Conservation (phyloP, 2,329 filamentous ascomycete genomes). For the Colletotrichum navitas region DNA sequence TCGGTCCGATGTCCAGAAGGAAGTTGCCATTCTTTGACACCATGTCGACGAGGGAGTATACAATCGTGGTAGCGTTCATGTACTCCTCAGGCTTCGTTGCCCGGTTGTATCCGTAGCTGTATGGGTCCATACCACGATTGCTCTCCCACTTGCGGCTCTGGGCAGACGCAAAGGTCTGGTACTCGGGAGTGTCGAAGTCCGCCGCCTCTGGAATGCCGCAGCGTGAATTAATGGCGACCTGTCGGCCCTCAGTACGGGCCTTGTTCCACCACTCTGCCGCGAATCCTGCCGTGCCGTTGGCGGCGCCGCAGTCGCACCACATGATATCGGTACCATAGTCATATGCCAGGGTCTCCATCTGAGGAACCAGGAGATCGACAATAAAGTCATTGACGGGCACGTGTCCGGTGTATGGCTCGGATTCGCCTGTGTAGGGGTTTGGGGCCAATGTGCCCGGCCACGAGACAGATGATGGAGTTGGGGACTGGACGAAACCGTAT, state of each 20-base stretch:
- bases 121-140: constrained; percentile 71
- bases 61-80: constrained; percentile 64
- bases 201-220: constrained; percentile 60
- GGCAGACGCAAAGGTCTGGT: constrained; percentile 57
- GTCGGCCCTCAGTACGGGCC: constrained; percentile 54
- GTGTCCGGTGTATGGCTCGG: constrained; percentile 58
- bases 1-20: constrained; percentile 67
- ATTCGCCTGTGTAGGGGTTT: constrained; percentile 58
- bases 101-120: constrained; percentile 69
- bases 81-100: constrained; percentile 63
- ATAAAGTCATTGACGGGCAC: constrained; percentile 57
- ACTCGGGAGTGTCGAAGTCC: constrained; percentile 74
- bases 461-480: constrained; percentile 51
- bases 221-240: constrained; percentile 68
- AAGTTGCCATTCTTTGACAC: constrained; percentile 69
- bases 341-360: constrained; percentile 60
- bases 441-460: constrained; percentile 45
- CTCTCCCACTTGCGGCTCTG: constrained; percentile 67
- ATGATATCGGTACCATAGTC: constrained; percentile 60
- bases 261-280: constrained; percentile 58
- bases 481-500: constrained; percentile 57
- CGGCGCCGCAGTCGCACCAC: constrained; percentile 62
- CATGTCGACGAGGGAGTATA: constrained; percentile 64
- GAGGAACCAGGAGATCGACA: constrained; percentile 58
- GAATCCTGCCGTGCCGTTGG: constrained; percentile 58